A percentile compares a stretch with the other conserved stretches of the same genome.
Conservation (phyloP, 805 yeast species). For the Starmerella vaccinii region DNA sequence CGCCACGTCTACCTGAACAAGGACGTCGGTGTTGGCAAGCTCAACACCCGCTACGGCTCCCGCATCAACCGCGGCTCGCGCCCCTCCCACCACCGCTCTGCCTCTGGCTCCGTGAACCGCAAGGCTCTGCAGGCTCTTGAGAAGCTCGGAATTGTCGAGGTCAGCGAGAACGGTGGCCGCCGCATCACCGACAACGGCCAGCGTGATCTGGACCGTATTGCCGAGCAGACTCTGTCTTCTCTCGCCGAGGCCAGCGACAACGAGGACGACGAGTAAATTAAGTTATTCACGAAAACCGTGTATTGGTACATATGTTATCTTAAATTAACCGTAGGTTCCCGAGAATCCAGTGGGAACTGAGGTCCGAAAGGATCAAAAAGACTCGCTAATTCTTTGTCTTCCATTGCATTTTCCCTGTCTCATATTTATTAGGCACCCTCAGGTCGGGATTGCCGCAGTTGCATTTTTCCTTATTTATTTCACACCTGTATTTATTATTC, state of each 20-base stretch:
- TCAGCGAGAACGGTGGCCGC: constrained; percentile 98
- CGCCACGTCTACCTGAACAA: constrained; percentile 99
- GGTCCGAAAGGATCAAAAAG: constrained; percentile 18
- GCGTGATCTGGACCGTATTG: constrained; percentile 99
- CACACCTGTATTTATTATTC: too few species aligned
- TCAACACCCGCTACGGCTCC: constrained; percentile 99
- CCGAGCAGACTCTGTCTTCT: constrained; percentile 94
- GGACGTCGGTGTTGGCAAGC: constrained; percentile 97
- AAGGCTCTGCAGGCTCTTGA: constrained; percentile 95
- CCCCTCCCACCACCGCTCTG: constrained; percentile 97
- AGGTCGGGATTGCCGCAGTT: too few species aligned
- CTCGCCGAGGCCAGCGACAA: constrained; percentile 48
- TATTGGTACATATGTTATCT: constrained; percentile 11
- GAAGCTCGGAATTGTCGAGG: constrained; percentile 94
- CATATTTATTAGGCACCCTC: too few species aligned
- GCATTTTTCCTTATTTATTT: too few species aligned
- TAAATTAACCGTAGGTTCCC: constrained; percentile 22
- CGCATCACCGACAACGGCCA: constrained; percentile 98
- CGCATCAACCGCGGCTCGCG: constrained; percentile 97
- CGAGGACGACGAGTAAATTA: constrained; percentile 25
- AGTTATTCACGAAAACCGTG: neutral
- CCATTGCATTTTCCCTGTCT: neutral
- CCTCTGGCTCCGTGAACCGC: constrained; percentile 99
- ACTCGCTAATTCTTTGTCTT: neutral
- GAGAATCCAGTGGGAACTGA: constrained; percentile 25